A percentile compares a stretch with the other conserved stretches of the same genome.
These are phyloP conservation scores for Thyridium curvatum DNA, from an alignment of 2,329 filamentous ascomycete species.

Conservation along the genomic window DNA sequence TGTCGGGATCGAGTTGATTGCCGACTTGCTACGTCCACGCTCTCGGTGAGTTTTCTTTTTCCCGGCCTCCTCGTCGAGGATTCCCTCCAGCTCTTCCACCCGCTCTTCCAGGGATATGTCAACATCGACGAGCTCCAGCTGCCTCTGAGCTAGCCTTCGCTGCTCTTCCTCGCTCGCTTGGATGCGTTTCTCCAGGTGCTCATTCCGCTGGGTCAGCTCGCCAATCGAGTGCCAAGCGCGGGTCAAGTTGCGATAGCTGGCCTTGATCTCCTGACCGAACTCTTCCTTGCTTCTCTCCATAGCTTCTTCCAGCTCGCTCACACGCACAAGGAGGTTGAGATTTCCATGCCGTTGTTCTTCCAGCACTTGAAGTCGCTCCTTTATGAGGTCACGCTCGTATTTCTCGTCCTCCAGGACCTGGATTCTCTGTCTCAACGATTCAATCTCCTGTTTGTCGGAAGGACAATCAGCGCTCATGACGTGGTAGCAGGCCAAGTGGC, in stretches of 20 bases:
- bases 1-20: conserved; percentile 3
- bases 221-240: conserved; percentile 47
- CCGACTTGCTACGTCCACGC: conserved; percentile 10
- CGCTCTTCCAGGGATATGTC: conserved; percentile 48
- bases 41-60: conserved; percentile 20
- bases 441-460: conserved; percentile 38
- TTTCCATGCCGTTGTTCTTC: conserved; percentile 11
- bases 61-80: conserved; percentile 6
- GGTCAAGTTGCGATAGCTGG: conserved; percentile 47
- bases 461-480: conserved; percentile 38
- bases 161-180: conserved; percentile 31
- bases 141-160: conserved; percentile 38
- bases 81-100: conserved; percentile 41
- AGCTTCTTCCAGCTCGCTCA: conserved; percentile 46
- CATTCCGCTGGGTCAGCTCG: conserved; percentile 32
- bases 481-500: conserved; percentile 55
- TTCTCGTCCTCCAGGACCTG: conserved; percentile 37
- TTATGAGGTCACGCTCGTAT: conserved; percentile 20
- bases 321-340: conserved; percentile 30
- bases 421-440: conserved; percentile 39
- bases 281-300: conserved; percentile 47
- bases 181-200: conserved; percentile 32
- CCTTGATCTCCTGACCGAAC: conserved; percentile 43
- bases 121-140: conserved; percentile 44
- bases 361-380: conserved; percentile 12